Conservation (phyloP, 176 grass and related monocot species). For the Rhynchospora breviuscula region DNA sequence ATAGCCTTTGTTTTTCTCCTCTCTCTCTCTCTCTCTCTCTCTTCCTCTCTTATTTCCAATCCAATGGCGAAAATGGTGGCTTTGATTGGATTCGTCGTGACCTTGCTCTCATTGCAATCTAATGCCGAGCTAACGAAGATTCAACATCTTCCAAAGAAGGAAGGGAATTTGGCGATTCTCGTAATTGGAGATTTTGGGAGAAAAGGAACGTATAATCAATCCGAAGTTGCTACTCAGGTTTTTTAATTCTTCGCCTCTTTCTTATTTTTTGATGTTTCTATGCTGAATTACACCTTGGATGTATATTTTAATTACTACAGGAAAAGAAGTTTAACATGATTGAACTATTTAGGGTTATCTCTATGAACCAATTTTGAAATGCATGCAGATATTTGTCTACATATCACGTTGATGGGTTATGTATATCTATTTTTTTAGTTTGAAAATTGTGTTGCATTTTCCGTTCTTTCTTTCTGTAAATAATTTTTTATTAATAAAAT, state of each 20-base stretch:
- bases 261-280: background rate
- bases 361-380: background rate
- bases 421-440: background rate
- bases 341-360: background rate
- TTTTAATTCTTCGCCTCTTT: background rate
- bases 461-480: too few relatives aligned
- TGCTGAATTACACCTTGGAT: background rate
- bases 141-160: constrained; percentile 41
- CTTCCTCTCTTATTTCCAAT: background rate
- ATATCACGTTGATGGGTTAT: background rate
- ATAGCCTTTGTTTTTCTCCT: too few relatives aligned
- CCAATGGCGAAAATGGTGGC: constrained; percentile 10
- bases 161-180: constrained; percentile 54
- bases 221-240: constrained; percentile 64
- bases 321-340: background rate
- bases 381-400: background rate
- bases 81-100: constrained; percentile 25
- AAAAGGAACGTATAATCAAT: constrained; percentile 65
- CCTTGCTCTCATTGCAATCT: constrained; percentile 20
- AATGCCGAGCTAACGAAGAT: constrained; percentile 36
- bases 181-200: constrained; percentile 89
- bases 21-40: too few relatives aligned
- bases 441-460: background rate
- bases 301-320: background rate
- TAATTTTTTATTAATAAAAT: too few relatives aligned